Percentiles rank a stretch among this genome's conserved stretches.
Evolutionary conservation across 208 protist species (phyloP).

Genomic region (Naegleria fowleri): DNA sequence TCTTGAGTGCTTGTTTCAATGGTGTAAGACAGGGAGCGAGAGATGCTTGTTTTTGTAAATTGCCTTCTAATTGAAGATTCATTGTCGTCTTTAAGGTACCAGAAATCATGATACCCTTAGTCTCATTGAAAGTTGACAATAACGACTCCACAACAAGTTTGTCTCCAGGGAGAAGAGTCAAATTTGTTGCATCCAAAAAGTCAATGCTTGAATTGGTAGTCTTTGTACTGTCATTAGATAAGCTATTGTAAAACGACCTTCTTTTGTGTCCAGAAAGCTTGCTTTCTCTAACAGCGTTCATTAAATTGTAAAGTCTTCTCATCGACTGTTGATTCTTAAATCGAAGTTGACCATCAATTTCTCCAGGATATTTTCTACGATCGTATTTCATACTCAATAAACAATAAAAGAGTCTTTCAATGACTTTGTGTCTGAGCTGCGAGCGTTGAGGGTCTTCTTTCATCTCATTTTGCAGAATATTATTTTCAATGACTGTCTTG

Average conservation of each 20-base stretch:
- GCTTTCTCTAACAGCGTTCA: background rate
- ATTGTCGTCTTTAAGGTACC: background rate
- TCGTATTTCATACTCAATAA: background rate
- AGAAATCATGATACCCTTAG: background rate
- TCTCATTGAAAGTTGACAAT: background rate
- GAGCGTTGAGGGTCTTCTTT: background rate
- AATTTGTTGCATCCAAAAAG: background rate
- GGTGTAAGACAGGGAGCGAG: background rate
- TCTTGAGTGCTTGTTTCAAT: background rate
- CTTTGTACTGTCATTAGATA: background rate
- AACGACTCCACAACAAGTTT: background rate
- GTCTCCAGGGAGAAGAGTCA: background rate
- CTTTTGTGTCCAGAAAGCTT: background rate
- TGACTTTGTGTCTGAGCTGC: background rate
- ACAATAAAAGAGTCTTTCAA: background rate
- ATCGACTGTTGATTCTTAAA: constrained; percentile 5
- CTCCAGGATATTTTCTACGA: background rate
- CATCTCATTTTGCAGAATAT: background rate
- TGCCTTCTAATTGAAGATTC: background rate
- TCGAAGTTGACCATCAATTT: background rate
- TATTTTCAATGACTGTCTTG: background rate
- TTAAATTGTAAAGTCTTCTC: background rate
- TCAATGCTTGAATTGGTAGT: background rate
- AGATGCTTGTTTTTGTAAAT: background rate
- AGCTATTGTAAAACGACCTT: background rate